A percentile compares a stretch with the other conserved stretches of the same genome.
Evolutionary conservation across 257 asterid species (phyloP).

Genomic region (Solanum appendiculatum): DNA sequence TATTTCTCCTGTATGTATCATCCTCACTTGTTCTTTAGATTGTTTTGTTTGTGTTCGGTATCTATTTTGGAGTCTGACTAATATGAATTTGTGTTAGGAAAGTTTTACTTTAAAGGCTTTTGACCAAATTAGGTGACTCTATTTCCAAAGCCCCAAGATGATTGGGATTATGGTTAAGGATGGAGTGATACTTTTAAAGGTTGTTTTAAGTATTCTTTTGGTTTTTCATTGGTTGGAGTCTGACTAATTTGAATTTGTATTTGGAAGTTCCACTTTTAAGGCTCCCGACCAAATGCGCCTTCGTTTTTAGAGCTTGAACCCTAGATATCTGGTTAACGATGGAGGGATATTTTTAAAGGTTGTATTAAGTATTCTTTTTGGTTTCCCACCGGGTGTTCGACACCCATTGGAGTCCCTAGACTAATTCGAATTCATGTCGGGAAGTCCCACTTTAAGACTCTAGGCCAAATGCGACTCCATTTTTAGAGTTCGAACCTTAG

Average conservation of each 20-base stretch:
- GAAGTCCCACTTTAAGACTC: not conserved
- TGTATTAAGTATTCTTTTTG: not conserved
- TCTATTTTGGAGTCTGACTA: fast-evolving
- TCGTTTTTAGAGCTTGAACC: too few relatives aligned
- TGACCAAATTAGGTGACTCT: not conserved
- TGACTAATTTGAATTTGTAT: not conserved
- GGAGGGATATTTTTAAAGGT: not conserved
- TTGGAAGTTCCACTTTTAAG: fast-evolving
- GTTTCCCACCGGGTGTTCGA: not conserved
- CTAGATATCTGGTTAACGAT: too few relatives aligned
- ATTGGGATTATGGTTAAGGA: not conserved
- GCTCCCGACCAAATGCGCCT: too few relatives aligned
- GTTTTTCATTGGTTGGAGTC: not conserved
- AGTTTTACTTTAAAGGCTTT: not conserved
- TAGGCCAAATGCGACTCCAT: not conserved
- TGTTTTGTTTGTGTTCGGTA: not conserved
- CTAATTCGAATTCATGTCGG: not conserved
- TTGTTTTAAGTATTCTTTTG: not conserved
- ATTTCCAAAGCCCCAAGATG: not conserved
- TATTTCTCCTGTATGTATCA: conserved; percentile 38
- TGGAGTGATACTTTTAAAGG: not conserved
- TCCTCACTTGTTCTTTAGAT: not conserved
- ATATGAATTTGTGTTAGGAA: not conserved
- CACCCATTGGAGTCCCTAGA: not conserved
- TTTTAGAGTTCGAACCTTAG: not conserved